Evolutionary conservation across 768 basidiomycete genomes (phyloP).

Genomic region (Clavulina sp.): DNA sequence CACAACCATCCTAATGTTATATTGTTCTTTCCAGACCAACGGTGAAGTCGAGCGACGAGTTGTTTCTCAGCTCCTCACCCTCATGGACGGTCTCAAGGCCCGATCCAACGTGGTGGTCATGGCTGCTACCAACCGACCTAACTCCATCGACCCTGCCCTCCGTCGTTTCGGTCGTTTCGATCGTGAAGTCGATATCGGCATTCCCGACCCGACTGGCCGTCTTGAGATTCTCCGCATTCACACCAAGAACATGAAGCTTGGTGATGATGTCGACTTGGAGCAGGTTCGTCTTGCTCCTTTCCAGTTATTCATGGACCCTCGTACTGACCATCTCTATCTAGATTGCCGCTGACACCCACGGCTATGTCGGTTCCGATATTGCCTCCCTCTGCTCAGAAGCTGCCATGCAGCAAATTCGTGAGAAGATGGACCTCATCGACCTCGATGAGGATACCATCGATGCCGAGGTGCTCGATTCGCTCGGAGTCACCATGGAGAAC

Average conservation of each 20-base stretch:
- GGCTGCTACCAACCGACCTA: slow-evolving; percentile 97
- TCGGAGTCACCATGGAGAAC: slow-evolving; percentile 99
- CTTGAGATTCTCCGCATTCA: slow-evolving; percentile 97
- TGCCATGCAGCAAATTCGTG: slow-evolving; percentile 99
- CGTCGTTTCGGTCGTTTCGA: slow-evolving; percentile 99
- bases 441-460: slow-evolving; percentile 97
- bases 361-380: slow-evolving; percentile 96
- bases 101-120: slow-evolving; percentile 99
- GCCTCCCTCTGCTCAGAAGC: slow-evolving; percentile 97
- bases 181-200: slow-evolving; percentile 97
- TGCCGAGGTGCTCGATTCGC: slow-evolving; percentile 94
- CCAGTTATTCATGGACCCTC: slow-evolving; percentile 6
- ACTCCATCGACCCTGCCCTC: slow-evolving; percentile 97
- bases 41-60: slow-evolving; percentile 99
- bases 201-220: slow-evolving; percentile 97
- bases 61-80: slow-evolving; percentile 91
- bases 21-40: slow-evolving; percentile 50
- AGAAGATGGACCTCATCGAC: slow-evolving; percentile 98
- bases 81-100: slow-evolving; percentile 98
- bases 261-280: slow-evolving; percentile 92
- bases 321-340: slow-evolving; percentile 18
- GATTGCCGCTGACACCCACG: slow-evolving; percentile 98
- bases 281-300: slow-evolving; percentile 31
- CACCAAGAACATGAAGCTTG: slow-evolving; percentile 99
- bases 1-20: neutral